Evolutionary conservation across 1,284 basidiomycete species (phyloP).

Genomic region (Lentinula novae-zelandiae): DNA sequence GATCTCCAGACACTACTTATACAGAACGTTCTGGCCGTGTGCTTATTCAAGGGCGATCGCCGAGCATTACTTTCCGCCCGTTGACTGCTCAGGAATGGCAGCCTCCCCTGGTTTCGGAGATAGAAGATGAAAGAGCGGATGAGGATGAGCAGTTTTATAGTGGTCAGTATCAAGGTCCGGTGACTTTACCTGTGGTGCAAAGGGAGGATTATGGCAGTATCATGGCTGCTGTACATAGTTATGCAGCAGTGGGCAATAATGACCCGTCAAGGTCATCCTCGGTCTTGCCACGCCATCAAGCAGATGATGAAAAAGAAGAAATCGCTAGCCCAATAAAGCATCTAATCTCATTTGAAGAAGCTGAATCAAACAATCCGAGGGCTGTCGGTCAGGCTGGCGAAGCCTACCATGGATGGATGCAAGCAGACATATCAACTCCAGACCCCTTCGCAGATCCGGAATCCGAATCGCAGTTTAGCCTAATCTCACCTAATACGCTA

Average conservation of each 20-base stretch:
- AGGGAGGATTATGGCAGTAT: conserved; percentile 9
- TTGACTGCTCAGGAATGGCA: conserved; percentile 3
- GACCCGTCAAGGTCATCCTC: not conserved
- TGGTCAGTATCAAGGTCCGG: not conserved
- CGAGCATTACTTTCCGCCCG: not conserved
- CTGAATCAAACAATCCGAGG: not conserved
- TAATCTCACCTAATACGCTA: not conserved
- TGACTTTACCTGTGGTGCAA: not conserved
- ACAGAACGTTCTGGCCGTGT: conserved; percentile 9
- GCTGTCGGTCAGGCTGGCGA: not conserved
- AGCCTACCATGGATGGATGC: not conserved
- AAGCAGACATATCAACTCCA: not conserved
- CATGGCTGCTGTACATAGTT: conserved; percentile 3
- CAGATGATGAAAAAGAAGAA: not conserved
- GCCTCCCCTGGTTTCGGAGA: not conserved
- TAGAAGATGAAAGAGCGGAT: conserved; percentile 8
- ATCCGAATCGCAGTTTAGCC: not conserved
- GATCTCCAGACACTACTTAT: conserved; percentile 1
- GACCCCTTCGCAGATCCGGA: not conserved
- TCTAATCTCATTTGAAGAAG: not conserved
- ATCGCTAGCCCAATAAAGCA: too few relatives aligned
- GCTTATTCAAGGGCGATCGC: conserved; percentile 8
- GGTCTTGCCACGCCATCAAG: not conserved
- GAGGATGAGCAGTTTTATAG: conserved; percentile 2
- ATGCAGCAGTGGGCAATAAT: not conserved